Base-by-base conservation (phyloP, 2,329 filamentous ascomycete genomes). In the Hypocreales sp. region DNA sequence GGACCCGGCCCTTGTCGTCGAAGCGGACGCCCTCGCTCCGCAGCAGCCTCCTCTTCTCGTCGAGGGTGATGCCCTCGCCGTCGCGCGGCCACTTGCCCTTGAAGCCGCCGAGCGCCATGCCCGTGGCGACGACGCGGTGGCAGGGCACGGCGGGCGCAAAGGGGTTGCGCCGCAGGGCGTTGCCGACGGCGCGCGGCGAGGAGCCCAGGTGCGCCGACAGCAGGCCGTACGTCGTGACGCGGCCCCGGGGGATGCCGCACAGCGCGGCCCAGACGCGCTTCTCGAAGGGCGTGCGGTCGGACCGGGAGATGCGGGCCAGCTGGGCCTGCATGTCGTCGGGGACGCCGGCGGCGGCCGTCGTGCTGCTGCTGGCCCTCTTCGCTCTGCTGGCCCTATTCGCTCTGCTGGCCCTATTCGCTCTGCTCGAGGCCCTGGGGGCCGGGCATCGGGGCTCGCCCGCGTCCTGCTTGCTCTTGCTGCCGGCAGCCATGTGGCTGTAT, bases 101-200 rank as follows among this genome's bases (percentile, higher is more conserved):
- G 56, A 80, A 82, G 0, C 77, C 76, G 22, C 78, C 78, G 14
- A 83, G 50, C n/a, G 62, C 60, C 9, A 79, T 75, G 27, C 74
- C 75, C 22, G 72, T 75, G 5, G 79, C 79, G 25, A 92, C 67
- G 14, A 87, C 77, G 8, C 83, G 67, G 50, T 92, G 82, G 35
- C 82, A 92, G 2, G 82, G 83, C 5, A 87, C 77, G 19, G 70
- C 64, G 0, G 83, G 82, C 10, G 83, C 82, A 41, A 87, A 92
- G 0, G 82, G 82, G 46, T 92, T 92, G 8, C 65, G 59, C 12
- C 78, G 67, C 44, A 92, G 60, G 2, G 80, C 80, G 32, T 79
- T 82, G 11, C 81, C 81, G 5, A 90, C 70, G 0, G 81, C 81
- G 22, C 81, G 64, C 2, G 81, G 77, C 4, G 77, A 81, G 14